Conservation (phyloP, 2,329 filamentous ascomycete species). For the Orbilia ellipsospora region DNA sequence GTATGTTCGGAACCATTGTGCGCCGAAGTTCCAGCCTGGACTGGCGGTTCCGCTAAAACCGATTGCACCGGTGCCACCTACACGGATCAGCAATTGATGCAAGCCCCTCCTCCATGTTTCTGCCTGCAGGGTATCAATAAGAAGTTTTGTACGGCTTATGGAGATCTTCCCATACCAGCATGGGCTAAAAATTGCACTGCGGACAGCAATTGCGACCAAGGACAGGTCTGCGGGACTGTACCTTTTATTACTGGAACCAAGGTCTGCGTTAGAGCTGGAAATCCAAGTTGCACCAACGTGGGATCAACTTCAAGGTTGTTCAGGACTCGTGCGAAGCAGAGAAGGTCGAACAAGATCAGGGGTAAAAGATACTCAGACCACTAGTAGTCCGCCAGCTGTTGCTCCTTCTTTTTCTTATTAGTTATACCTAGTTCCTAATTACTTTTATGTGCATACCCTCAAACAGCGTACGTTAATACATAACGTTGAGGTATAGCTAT, state of each 20-base stretch:
- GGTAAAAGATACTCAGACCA: background rate
- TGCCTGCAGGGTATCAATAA: constrained; percentile 22
- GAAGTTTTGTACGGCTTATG: constrained; percentile 42
- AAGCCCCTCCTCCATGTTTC: constrained; percentile 21
- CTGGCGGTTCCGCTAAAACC: constrained; percentile 4
- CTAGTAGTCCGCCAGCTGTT: background rate
- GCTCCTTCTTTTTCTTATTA: no score
- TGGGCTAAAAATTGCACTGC: constrained; percentile 5
- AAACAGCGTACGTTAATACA: no score
- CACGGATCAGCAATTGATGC: background rate
- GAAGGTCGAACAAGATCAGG: constrained; percentile 16
- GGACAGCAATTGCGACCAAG: constrained; percentile 14
- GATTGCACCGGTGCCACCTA: constrained; percentile 32
- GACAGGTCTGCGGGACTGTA: constrained; percentile 32
- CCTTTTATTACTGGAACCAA: constrained; percentile 14
- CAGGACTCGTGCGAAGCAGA: constrained; percentile 15
- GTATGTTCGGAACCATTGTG: constrained; percentile 42
- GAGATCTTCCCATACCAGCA: constrained; percentile 29
- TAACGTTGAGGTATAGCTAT: no score
- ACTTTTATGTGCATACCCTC: no score
- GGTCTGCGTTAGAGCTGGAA: constrained; percentile 13
- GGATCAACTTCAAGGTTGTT: constrained; percentile 22
- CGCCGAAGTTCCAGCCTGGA: constrained; percentile 20
- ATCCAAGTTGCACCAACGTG: constrained; percentile 13
- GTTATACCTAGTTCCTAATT: no score